Evolutionary conservation across 1,284 basidiomycete species (phyloP), one percentile per base, ranked within the genome.

Genomic region (Pseudozyma flocculosa): DNA sequence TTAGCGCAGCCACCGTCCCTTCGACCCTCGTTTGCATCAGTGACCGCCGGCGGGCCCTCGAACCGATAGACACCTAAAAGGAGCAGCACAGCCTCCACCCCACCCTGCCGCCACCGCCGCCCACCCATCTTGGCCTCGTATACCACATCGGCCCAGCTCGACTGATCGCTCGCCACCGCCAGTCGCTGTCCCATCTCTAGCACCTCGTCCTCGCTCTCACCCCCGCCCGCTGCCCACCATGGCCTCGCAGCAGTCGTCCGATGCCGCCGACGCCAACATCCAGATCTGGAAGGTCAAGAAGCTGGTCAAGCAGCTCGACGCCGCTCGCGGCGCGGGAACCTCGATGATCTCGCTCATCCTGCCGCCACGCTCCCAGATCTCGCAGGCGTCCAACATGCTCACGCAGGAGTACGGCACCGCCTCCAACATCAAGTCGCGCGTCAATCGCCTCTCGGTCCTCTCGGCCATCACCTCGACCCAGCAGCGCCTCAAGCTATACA

Each of bases 391-490:
- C 47, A 88, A 87, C 62, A 96, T 98, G 93, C 85, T 98, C 78
- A 97, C 94, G 54, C 92, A 95, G 79, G 94, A 98, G 81, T 97
- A 95, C 78, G 94, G 80, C 40, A 80, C 79, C 17, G 76, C 72
- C 29, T 95, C 92, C 63, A 98, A 98, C 83, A 99, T 99, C 84
- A 99, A 98, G 81, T 96, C 92, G 72, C 91, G 95, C 62, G 94
- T 99, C 76, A 98, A 98, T 83, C 87, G 94, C 70, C 85, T 96
- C 36, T 99, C 94, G 32, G 95, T 98, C 23, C 84, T 98, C 44
- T 91, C 94, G 42, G 95, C 95, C 61, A 98, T 99, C 78, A 97
- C 94, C 19, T 93, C 90, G 73, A 97, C 95, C n/a, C 94, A 99
- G 80, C 93, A 98, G 72, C 86, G 93, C 68, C 84, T 98, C 61